Conservation (phyloP, 768 basidiomycete species). For the Clitopilus hobsonii region DNA sequence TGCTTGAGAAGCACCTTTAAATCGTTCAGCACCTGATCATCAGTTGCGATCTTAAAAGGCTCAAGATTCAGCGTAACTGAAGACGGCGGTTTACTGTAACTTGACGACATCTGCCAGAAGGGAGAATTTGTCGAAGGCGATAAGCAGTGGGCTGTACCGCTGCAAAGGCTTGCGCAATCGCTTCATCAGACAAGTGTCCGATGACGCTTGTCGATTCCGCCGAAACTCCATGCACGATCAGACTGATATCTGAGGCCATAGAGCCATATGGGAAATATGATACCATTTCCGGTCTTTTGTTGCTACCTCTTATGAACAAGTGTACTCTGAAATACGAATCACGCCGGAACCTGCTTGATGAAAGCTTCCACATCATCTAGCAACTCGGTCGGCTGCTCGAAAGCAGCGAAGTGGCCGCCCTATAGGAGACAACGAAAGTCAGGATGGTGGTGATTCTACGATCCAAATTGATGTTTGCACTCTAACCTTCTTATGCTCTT, state of each 20-base stretch:
- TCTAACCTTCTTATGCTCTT: not conserved
- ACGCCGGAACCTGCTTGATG: not conserved
- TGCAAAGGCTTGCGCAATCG: no score
- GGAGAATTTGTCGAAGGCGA: no score
- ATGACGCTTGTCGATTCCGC: no score
- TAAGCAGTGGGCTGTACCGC: no score
- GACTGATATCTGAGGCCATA: no score
- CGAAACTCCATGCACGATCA: no score
- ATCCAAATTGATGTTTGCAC: not conserved
- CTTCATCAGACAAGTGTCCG: no score
- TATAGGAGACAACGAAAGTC: not conserved
- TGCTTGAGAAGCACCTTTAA: not conserved
- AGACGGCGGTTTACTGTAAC: not conserved
- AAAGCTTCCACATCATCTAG: not conserved
- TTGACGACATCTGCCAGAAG: not conserved
- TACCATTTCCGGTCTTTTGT: no score
- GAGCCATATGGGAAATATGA: no score
- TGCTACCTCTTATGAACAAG: no score
- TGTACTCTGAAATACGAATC: no score
- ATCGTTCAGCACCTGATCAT: not conserved
- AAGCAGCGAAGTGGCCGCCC: conserved; percentile 2
- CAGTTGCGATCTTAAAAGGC: not conserved
- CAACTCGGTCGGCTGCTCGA: not conserved
- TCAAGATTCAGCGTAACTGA: not conserved
- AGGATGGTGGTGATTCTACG: no score